Evolutionary conservation across 805 yeast species (phyloP), one percentile per base, ranked within the genome.

Genomic region (Kurtzmaniella fragi): DNA sequence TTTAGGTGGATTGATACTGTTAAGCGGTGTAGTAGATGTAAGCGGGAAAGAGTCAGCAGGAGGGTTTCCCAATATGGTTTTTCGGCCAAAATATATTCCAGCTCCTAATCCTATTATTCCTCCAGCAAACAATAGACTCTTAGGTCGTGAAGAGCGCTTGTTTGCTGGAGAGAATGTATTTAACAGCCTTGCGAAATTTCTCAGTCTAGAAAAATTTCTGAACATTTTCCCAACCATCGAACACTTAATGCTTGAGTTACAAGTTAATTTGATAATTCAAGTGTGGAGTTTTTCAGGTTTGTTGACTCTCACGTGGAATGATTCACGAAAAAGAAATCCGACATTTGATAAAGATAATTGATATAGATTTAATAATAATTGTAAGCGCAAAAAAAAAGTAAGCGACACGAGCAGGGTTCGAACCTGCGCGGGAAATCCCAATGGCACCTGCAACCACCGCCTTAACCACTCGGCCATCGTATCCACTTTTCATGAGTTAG

Each of bases 341-440:
- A n/a, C 8, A 20, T 8, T 20, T 20, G 25, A 20, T 20, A 20
- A 20, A 8, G 25, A 20, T 20, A n/a, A n/a, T n/a, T n/a, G n/a
- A n/a, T n/a, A n/a, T n/a, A n/a, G n/a, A n/a, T n/a, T n/a, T n/a
- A n/a, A n/a, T n/a, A 20, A 20, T 5, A 20, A 59, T 39, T 37
- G 41, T 27, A 20, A 42, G 23, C 33, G 34, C 38, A 35, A 49
- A 48, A 47, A 57, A 65, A 65, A 64, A 62, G 54, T 53, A 50
- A 53, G 41, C 82, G 84, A 76, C 81, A 77, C 76, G 80, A 73
- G 81, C 82, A 77, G 84, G 82, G 78, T 73, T 78, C 78, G 82
- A 78, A 78, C 84, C 82, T 73, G 81, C 82, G 84, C 82, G 82
- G 82, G 82, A 72, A 69, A 76, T 74, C 82, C 82, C 82, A 78